Evolutionary conservation across 176 grass and related monocot genomes (phyloP).

Genomic region (Guadua angustifolia): DNA sequence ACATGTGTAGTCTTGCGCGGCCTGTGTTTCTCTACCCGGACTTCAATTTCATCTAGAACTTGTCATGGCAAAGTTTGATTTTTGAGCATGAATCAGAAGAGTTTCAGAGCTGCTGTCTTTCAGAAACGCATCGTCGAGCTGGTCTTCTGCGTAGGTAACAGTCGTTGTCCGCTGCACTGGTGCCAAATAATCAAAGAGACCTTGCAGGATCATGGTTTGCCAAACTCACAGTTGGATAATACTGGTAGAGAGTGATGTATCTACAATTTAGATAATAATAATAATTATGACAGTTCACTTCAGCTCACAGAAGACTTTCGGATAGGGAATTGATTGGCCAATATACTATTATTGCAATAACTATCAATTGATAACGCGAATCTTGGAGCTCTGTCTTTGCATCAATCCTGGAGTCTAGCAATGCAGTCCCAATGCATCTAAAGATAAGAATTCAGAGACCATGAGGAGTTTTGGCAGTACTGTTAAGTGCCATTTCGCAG

Average conservation of each 20-base stretch:
- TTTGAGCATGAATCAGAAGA: not conserved
- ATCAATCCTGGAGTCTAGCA: slow-evolving; percentile 17
- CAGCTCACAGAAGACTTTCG: slow-evolving; percentile 21
- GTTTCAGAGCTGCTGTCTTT: not conserved
- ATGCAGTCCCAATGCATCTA: not conserved
- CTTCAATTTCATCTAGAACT: not conserved
- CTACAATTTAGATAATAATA: not conserved
- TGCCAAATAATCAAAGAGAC: slow-evolving; percentile 2
- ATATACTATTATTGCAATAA: slow-evolving; percentile 7
- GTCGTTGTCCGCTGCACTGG: slow-evolving; percentile 44
- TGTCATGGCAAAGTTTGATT: not conserved
- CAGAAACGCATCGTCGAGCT: not conserved
- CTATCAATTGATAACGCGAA: slow-evolving; percentile 33
- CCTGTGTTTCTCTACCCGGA: not conserved
- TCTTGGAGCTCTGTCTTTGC: slow-evolving; percentile 13
- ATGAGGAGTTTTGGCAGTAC: not conserved
- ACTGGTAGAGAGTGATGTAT: slow-evolving; percentile 37
- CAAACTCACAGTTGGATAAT: slow-evolving; percentile 27
- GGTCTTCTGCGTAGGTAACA: slow-evolving; percentile 43
- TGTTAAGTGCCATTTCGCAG: not conserved
- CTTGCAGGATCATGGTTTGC: slow-evolving; percentile 29
- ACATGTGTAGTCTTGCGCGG: not conserved
- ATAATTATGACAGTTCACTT: not conserved
- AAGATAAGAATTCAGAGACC: slow-evolving; percentile 4
- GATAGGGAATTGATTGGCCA: slow-evolving; percentile 39